Evolutionary conservation across 495 filamentous ascomycete genomes (phyloP).

Genomic region (Hypomontagnella submonticulosa): DNA sequence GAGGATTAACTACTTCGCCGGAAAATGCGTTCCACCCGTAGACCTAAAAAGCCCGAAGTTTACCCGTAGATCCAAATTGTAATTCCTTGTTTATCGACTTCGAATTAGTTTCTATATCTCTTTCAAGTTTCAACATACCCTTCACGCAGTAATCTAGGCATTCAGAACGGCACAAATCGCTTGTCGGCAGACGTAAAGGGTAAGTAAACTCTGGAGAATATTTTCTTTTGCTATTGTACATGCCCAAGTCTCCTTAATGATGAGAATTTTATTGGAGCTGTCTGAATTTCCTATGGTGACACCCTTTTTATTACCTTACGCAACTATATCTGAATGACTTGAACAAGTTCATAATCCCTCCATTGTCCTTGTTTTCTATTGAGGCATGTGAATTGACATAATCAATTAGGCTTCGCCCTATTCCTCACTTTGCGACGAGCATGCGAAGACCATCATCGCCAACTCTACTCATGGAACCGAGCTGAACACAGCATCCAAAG

Average conservation of each 20-base stretch:
- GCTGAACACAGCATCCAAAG: slow-evolving; percentile 2
- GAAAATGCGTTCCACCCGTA: too few species aligned
- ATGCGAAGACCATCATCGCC: slow-evolving; percentile 20
- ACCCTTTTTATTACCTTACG: slow-evolving; percentile 59
- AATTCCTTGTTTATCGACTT: too few species aligned
- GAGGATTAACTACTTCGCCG: too few species aligned
- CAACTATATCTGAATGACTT: slow-evolving; percentile 60
- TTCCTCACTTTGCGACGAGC: slow-evolving; percentile 6
- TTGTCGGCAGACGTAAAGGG: slow-evolving; percentile 1
- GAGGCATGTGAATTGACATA: slow-evolving; percentile 13
- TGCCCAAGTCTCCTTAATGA: slow-evolving; percentile 47
- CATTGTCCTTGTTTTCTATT: not conserved
- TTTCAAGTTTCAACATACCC: too few species aligned
- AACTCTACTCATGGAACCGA: slow-evolving; percentile 29
- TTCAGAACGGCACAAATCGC: too few species aligned
- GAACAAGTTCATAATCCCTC: slow-evolving; percentile 7
- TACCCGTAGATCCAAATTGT: too few species aligned
- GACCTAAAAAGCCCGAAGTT: too few species aligned
- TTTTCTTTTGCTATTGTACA: not conserved
- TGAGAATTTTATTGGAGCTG: slow-evolving; percentile 93
- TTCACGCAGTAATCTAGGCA: too few species aligned
- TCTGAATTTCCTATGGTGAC: slow-evolving; percentile 77
- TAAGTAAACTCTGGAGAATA: slow-evolving; percentile 14
- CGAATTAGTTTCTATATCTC: too few species aligned
- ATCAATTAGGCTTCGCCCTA: not conserved